Base-by-base conservation (phyloP, 2,329 filamentous ascomycete species). In the Pseudogymnoascus sp. region DNA sequence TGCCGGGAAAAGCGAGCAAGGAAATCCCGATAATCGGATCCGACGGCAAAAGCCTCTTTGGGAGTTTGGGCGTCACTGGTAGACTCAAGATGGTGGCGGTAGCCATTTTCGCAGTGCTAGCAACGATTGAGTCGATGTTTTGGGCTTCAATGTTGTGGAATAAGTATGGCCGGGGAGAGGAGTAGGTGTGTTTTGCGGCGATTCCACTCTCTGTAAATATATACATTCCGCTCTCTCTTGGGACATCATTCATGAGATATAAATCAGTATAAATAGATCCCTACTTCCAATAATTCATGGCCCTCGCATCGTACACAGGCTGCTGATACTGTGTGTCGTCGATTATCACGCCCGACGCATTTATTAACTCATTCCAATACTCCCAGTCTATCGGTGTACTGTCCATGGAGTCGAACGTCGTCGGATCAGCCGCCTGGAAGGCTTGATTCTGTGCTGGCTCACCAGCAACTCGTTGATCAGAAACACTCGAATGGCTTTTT, bases 311-410 rank as follows among this genome's bases (percentile, higher is more conserved):
- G 26, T 33, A 56, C n/a, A 14, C 10, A 6, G 50, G 50, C n/a
- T 56, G 50, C 50, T 56, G 50, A 19, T 56, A 56, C 26, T 56
- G 50, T 19, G 50, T 33, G 10, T 56, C 50, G 14, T 56, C 50
- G n/a, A 56, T 56, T 28, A 56, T 33, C 10, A 56, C n/a, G 50
- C 50, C 50, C 10, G 50, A 56, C 1, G 50, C 70, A 65, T 72
- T 68, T 64, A 72, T 67, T 37, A 73, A 62, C 2, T 67, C 68
- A 38, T 72, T 68, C 70, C 70, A 73, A 53, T 73, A 72, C 31
- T 69, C 68, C 71, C 71, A 73, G 33, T 73, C 70, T 24, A 70
- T 62, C 0, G 67, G 66, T 2, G 65, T 68, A 2, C 69, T 67
- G 35, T 38, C 38, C 5, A 31, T 33, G 11, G 40, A 12, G 37